Base-by-base conservation (phyloP, 2,329 filamentous ascomycete genomes). In the Cytospora leucostoma region DNA sequence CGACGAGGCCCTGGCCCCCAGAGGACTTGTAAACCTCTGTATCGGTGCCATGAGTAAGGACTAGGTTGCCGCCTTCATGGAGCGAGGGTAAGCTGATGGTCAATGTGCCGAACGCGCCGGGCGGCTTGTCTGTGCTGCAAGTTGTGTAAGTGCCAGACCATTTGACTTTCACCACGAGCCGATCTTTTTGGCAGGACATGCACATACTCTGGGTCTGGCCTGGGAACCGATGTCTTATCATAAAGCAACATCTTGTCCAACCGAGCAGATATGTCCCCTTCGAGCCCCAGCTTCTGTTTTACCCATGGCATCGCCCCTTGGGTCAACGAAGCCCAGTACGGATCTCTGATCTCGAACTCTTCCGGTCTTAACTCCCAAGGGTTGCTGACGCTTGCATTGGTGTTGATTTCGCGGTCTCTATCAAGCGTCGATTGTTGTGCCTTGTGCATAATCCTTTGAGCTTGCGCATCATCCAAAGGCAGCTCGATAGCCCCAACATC, bases 31-130 rank as follows among this genome's bases (percentile, higher is more conserved):
- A 47, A 7, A 11, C 8, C 44, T 47, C 21, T 6, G n/a, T 68
- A 59, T 77, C 21, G 8, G 73, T 73, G 4, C 71, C 67, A 67
- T 82, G 78, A 27, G 71, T 73, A 2, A 80, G 65, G 4, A 77
- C 68, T 0, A 84, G 72, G 0, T 79, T 75, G 0, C 82, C 82
- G 10, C 82, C 82, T n/a, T 70, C 61, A 64, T 84, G 80, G 3
- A 69, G 38, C 0, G 79, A 84, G 0, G 81, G 80, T 4, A 85
- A 71, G 63, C 74, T 77, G 32, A 85, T 70, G 44, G 81, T 74
- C 2, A 85, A 71, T 0, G 79, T 84, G 4, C 79, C 82, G 65
- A 85, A 76, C 77, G 82, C 82, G 19, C 76, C 75, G 0, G 77
- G 75, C 0, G 71, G 73, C 56, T 82, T 82, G 64, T 82, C 78